phyloP scores from a whole-genome alignment of 1,284 basidiomycete genomes.

The Phaffia rhodozyma region DNA sequence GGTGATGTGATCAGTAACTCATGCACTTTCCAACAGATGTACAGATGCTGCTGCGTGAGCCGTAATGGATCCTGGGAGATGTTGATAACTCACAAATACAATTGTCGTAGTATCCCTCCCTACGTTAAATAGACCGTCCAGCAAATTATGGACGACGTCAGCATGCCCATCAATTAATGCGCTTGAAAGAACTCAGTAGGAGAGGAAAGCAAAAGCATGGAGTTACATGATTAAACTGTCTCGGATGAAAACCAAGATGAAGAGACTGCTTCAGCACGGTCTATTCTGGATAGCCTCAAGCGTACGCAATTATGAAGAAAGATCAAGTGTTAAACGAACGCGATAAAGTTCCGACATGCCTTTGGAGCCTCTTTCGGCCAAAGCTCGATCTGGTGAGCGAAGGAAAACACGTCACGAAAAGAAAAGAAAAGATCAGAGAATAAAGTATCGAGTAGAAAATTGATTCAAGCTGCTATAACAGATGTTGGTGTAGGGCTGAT shows the following conservation, averaged over 20 bases:
- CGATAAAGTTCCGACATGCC: slow-evolving; percentile 84
- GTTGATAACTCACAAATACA: slow-evolving; percentile 47
- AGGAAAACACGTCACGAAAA: neutral
- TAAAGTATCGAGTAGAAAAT: neutral
- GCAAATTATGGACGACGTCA: neutral
- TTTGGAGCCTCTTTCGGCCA: slow-evolving; percentile 94
- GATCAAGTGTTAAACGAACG: slow-evolving; percentile 36
- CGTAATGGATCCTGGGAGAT: neutral
- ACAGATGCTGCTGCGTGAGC: slow-evolving; percentile 3
- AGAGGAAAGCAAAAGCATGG: neutral
- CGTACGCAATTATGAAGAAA: slow-evolving; percentile 68
- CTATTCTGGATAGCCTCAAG: neutral
- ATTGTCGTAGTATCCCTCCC: slow-evolving; percentile 82
- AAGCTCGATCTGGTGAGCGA: slow-evolving; percentile 55
- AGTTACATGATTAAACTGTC: slow-evolving; percentile 6
- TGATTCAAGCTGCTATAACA: neutral
- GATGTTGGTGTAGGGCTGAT: neutral
- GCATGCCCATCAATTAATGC: slow-evolving; percentile 13
- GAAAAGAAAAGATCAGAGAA: too few relatives aligned
- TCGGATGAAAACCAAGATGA: slow-evolving; percentile 3
- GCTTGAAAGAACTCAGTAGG: too few relatives aligned
- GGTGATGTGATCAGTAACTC: too few relatives aligned
- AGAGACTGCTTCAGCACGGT: neutral
- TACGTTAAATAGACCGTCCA: neutral
- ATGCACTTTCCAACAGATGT: neutral